Base-by-base conservation (phyloP, 495 filamentous ascomycete genomes). In the Hypomontagnella monticulosa region DNA sequence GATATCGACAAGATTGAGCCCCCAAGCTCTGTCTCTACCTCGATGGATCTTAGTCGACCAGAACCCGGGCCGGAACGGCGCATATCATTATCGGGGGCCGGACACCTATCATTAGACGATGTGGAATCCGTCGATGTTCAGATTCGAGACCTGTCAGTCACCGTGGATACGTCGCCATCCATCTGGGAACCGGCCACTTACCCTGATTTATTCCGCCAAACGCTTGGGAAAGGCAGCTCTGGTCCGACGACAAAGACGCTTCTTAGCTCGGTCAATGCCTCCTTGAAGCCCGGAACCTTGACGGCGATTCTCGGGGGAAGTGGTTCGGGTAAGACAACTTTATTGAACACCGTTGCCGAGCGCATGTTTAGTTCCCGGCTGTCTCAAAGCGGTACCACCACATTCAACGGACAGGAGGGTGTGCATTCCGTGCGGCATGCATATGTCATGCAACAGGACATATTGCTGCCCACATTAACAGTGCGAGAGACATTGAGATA, bases 391-490 rank as follows among this genome's bases (percentile, higher is more conserved):
- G 89, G 89, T 2, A 67, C 66, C 0, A 83, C 84, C 0, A 83
- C 79, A 0, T 90, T 87, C 69, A 90, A 89, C 68, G 84, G 78
- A 2, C 67, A 75, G 44, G 53, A 78, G 16, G 75, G 85, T n/a
- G 73, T 88, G 14, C 73, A 80, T 10, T 80, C 71, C 52, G 75
- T 87, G 9, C 76, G 85, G 23, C 86, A 86, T 61, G 87, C 89
- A 59, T 92, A 91, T 74, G 87, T 91, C 12, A 90, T 91, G 87
- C 90, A 92, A 67, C 86, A 92, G 50, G 90, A 93, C 73, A 80
- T 91, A 40, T 75, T 92, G 4, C 78, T 91, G 1, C 86, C 89
- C 0, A 87, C 87, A 0, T 72, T 93, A 33, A 91, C 90, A 1
- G 89, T 93, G 16, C 79, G 88, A 10, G 90, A 93, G 69, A 92